phyloP scores from a whole-genome alignment of 345 rosid genomes.

The Citrus sinensis region DNA sequence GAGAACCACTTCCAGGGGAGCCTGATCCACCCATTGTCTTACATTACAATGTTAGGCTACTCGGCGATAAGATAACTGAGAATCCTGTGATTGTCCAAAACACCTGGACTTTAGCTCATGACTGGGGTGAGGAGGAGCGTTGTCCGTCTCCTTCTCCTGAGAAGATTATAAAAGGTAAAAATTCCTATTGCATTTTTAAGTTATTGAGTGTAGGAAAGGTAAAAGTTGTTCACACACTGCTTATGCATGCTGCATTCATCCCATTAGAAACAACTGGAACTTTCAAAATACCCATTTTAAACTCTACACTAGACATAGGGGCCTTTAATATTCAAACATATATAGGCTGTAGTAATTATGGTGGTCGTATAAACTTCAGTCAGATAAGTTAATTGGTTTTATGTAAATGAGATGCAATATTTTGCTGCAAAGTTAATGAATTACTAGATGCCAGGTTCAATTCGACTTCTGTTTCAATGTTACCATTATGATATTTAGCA shows the following conservation, averaged over 20 bases:
- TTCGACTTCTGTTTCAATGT: conserved; percentile 3
- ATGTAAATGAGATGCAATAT: neutral
- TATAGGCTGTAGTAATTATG: neutral
- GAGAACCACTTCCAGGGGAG: conserved; percentile 97
- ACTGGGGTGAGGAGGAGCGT: conserved; percentile 98
- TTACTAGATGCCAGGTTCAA: neutral
- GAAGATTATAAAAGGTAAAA: conserved; percentile 66
- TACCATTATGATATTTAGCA: neutral
- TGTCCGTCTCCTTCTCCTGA: conserved; percentile 84
- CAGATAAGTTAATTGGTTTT: neutral
- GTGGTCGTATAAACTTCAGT: neutral
- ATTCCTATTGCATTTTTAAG: neutral
- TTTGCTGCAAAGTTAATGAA: neutral
- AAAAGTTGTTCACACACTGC: neutral
- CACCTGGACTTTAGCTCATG: conserved; percentile 89
- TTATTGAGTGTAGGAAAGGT: neutral
- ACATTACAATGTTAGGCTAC: conserved; percentile 96
- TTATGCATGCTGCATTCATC: neutral
- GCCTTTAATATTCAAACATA: neutral
- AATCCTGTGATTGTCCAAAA: conserved; percentile 98
- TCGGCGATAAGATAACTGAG: conserved; percentile 91
- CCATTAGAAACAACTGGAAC: neutral
- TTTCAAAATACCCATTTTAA: neutral
- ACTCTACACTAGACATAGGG: neutral
- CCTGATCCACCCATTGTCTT: conserved; percentile 94